Evolutionary conservation across 75 land plant species (phyloP), one percentile per base, ranked within the genome.

Genomic region (Sequoia sempervirens): DNA sequence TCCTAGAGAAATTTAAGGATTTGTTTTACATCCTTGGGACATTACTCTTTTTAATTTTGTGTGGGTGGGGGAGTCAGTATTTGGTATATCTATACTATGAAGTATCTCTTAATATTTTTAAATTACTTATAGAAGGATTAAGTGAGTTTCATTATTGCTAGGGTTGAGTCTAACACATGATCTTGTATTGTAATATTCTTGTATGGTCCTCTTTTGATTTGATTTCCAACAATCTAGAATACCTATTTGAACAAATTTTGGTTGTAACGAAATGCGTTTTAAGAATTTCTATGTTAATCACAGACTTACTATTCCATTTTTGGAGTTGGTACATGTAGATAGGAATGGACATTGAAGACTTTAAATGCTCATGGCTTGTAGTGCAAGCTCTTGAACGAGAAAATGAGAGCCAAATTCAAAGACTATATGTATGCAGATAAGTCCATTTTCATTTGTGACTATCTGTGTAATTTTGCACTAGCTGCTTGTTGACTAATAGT

Each of bases 321-420:
- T 72, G 15, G 75, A 72, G 34, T 75, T 54, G 32, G 37, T 70
- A 20, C 38, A 46, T 80, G 82, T 84, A 98, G 99, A 90, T 98
- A 89, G 99, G 99, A 76, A 98, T 98, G 12, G 99, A 98, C 64
- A 96, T 98, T 74, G 98, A 98, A 88, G 99, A 98, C 84, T 94
- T 90, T 32, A 98, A 98, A 84, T 98, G 99, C 86, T 98, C 99
- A 75, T 98, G 98, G 99, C 80, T 98, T 85, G 93, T 98, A 47
- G 98, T 98, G 50, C 93, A 98, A 92, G 99, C 99, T 13, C 88
- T 98, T 61, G 92, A 93, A 64, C 89, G 87, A 52, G 94, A 91
- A 45, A 90, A 89, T 76, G 92, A 92, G 47, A 87, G 86, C 45
- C 99, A 97, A 80, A 92, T 88, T 84, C 82, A 90, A 81, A 37